A percentile compares a stretch with the other conserved stretches of the same genome.
Conservation (phyloP, 768 basidiomycete species). For the Pilatotrama ljubarskyi region DNA sequence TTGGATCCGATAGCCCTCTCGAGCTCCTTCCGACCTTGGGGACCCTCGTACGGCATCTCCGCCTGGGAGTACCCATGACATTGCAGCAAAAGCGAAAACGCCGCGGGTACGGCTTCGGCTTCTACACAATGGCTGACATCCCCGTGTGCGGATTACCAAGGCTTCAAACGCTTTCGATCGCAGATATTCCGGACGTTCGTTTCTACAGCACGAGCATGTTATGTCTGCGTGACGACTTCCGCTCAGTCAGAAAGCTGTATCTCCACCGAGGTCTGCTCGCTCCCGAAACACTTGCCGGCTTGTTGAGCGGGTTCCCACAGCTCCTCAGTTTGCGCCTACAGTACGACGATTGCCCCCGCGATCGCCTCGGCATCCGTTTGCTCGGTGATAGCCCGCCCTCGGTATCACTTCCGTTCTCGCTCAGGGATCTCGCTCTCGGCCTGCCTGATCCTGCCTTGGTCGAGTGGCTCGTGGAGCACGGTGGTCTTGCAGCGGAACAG, state of each 20-base stretch:
- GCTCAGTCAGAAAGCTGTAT: background rate
- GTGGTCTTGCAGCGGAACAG: background rate
- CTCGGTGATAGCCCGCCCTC: background rate
- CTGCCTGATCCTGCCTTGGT: background rate
- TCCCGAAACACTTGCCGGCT: background rate
- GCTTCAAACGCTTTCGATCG: background rate
- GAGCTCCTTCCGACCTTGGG: background rate
- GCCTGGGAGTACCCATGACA: background rate
- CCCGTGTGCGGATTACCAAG: background rate
- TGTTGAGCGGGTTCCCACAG: background rate
- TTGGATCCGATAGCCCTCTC: background rate
- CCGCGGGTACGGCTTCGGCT: background rate
- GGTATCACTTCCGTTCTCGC: background rate
- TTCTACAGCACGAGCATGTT: background rate
- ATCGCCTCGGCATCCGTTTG: background rate
- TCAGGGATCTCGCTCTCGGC: background rate
- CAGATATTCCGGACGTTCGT: background rate
- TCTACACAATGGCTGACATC: conserved; percentile 2
- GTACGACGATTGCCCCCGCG: background rate
- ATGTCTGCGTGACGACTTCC: background rate
- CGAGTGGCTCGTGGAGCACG: background rate
- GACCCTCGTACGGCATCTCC: background rate
- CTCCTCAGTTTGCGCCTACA: background rate
- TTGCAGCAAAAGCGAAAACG: background rate
- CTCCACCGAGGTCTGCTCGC: background rate